Evolutionary conservation across 768 basidiomycete genomes (phyloP).

Genomic region (Exsudoporus frostii): DNA sequence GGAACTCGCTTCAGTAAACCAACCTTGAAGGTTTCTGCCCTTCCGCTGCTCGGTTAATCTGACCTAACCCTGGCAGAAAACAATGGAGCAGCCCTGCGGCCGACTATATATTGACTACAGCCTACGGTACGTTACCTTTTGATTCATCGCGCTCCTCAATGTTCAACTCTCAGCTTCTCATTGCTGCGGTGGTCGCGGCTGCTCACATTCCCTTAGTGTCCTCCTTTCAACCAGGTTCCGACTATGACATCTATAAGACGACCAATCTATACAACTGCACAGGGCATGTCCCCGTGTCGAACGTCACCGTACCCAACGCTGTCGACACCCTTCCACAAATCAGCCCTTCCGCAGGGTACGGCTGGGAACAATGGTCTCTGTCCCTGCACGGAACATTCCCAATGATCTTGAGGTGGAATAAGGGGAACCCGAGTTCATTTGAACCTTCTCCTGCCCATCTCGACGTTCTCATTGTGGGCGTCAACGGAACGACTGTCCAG

Average conservation of each 20-base stretch:
- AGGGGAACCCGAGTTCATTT: conserved; percentile 5
- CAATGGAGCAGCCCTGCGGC: too few relatives aligned
- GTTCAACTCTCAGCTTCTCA: neutral
- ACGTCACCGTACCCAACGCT: conserved; percentile 10
- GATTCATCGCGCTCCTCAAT: too few relatives aligned
- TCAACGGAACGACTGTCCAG: conserved; percentile 11
- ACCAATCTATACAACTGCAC: conserved; percentile 19
- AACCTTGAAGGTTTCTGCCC: too few relatives aligned
- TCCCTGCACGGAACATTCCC: conserved; percentile 11
- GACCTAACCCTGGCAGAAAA: too few relatives aligned
- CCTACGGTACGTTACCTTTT: too few relatives aligned
- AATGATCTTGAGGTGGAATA: conserved; percentile 13
- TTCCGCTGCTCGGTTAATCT: too few relatives aligned
- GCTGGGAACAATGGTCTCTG: conserved; percentile 19
- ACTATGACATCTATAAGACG: conserved; percentile 11
- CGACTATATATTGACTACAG: too few relatives aligned
- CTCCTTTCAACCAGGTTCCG: conserved; percentile 9
- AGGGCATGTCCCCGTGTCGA: conserved; percentile 7
- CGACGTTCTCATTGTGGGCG: conserved; percentile 2
- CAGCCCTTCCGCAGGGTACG: neutral
- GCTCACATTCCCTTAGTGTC: neutral
- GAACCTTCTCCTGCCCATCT: neutral
- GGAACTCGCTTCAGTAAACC: too few relatives aligned
- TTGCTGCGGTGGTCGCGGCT: neutral
- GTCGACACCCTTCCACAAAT: conserved; percentile 18